Evolutionary conservation across 75 land plant species (phyloP).

Genomic region (Cunninghamia lanceolata): DNA sequence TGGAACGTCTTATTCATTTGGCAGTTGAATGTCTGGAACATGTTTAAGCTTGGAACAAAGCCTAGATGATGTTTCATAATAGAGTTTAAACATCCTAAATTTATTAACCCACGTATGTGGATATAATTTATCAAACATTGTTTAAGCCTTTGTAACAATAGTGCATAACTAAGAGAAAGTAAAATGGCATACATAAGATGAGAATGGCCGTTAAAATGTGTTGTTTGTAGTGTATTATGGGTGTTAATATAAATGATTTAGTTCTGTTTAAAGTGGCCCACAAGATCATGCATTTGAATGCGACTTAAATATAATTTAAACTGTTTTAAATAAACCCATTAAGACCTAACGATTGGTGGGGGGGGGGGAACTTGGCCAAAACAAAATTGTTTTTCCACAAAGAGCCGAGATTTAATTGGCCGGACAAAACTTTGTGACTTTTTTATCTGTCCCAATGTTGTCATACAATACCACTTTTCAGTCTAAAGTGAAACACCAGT

Average conservation of each 20-base stretch:
- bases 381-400: too few species aligned
- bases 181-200: too few species aligned
- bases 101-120: neutral
- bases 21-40: neutral
- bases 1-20: neutral
- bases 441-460: neutral
- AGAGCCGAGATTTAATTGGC: neutral
- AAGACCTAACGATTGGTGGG: too few species aligned
- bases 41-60: neutral
- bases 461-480: neutral
- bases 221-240: neutral
- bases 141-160: neutral
- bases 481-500: too few species aligned
- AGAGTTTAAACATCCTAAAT: neutral
- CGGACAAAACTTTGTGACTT: neutral
- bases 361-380: too few species aligned
- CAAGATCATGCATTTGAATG: too few species aligned
- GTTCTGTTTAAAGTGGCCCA: too few species aligned
- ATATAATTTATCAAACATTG: neutral
- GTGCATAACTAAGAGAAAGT: too few species aligned
- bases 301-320: too few species aligned
- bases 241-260: neutral
- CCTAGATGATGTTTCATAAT: neutral
- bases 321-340: too few species aligned
- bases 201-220: neutral